These are phyloP conservation scores for Sporisorium scitamineum DNA, from an alignment of 1,284 basidiomycete species.

Conservation along the genomic window DNA sequence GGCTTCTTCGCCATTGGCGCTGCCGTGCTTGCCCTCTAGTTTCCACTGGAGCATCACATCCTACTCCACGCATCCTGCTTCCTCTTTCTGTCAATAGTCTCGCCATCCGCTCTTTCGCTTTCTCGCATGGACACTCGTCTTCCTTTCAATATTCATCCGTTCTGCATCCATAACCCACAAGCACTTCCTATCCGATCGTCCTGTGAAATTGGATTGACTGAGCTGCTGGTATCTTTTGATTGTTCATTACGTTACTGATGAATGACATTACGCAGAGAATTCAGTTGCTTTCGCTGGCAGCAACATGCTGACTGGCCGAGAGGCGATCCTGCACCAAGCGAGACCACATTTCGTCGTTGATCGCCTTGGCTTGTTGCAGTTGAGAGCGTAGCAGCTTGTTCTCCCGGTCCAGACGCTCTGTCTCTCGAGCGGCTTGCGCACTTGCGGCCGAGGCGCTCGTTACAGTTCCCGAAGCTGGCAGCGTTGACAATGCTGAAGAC, in stretches of 20 bases:
- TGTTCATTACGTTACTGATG: not conserved
- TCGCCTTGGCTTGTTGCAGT: conserved; percentile 55
- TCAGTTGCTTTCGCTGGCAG: conserved; percentile 4
- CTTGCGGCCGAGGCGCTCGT: not conserved
- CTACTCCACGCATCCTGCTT: not conserved
- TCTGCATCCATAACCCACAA: not conserved
- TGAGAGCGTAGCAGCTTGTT: conserved; percentile 47
- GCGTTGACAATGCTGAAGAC: not conserved
- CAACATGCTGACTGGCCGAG: conserved; percentile 12
- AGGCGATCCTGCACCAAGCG: conserved; percentile 45
- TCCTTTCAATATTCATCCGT: conserved; percentile 3
- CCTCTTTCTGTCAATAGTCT: not conserved
- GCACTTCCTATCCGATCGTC: too few species aligned
- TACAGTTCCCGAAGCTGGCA: not conserved
- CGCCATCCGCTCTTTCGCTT: conserved; percentile 15
- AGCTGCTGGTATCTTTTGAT: not conserved
- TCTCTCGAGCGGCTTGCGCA: conserved; percentile 10
- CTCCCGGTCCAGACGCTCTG: conserved; percentile 24
- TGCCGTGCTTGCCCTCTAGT: conserved; percentile 24
- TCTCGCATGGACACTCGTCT: conserved; percentile 38
- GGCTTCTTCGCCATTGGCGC: conserved; percentile 31
- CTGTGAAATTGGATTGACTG: too few species aligned
- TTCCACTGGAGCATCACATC: too few species aligned
- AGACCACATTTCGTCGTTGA: conserved; percentile 64
- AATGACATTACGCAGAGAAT: too few species aligned